Conservation (phyloP, 208 protist species). For the Trypanosoma platydactyli region DNA sequence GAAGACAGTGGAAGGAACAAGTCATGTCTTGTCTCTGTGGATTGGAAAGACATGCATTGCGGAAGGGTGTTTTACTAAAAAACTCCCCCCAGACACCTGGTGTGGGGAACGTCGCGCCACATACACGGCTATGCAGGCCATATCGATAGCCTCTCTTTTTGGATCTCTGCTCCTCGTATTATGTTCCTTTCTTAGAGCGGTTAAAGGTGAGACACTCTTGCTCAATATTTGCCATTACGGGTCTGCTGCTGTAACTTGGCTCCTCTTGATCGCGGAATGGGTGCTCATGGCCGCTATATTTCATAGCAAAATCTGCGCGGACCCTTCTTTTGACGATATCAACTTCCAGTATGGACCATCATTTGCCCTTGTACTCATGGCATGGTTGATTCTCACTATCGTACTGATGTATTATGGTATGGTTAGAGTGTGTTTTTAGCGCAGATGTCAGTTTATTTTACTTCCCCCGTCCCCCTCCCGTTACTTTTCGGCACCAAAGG, state of each 20-base stretch:
- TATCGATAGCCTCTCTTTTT: slow-evolving; percentile 8
- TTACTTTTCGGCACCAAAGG: not conserved
- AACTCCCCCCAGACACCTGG: slow-evolving; percentile 4
- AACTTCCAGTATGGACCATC: slow-evolving; percentile 14
- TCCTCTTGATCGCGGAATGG: slow-evolving; percentile 2
- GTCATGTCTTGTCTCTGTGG: slow-evolving; percentile 6
- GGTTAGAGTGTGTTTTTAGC: not conserved
- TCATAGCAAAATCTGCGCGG: slow-evolving; percentile 1
- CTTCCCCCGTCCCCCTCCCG: not conserved
- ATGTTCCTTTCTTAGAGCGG: not conserved
- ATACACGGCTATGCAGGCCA: slow-evolving; percentile 9
- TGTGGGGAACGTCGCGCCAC: slow-evolving; percentile 8
- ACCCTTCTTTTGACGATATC: slow-evolving; percentile 14
- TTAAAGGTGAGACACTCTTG: not conserved
- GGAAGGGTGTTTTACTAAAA: slow-evolving; percentile 9
- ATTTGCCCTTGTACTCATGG: slow-evolving; percentile 15
- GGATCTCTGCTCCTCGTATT: slow-evolving; percentile 10
- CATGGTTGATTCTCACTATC: slow-evolving; percentile 4
- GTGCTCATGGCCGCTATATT: slow-evolving; percentile 10
- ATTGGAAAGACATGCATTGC: slow-evolving; percentile 12
- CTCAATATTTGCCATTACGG: slow-evolving; percentile 2
- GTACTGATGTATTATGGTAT: slow-evolving; percentile 5
- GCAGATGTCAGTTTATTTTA: not conserved
- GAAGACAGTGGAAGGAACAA: slow-evolving; percentile 13
- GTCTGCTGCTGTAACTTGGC: slow-evolving; percentile 9